These are phyloP conservation scores for Carex pumila DNA, from an alignment of 176 grass and related monocot genomes.

Conservation along the genomic window DNA sequence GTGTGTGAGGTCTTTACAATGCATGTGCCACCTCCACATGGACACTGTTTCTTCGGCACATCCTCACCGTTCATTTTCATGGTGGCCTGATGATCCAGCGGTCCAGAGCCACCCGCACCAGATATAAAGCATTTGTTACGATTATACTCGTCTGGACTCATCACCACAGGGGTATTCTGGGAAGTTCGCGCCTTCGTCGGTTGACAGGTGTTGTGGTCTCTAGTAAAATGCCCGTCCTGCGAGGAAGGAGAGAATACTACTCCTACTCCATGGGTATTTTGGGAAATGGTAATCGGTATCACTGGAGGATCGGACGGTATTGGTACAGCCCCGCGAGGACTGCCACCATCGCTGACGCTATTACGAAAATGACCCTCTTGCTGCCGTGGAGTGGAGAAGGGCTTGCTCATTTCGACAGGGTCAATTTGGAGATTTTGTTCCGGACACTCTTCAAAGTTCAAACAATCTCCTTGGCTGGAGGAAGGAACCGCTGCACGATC, in stretches of 20 bases:
- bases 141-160: background rate
- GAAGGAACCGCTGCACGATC: background rate
- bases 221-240: background rate
- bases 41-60: slow-evolving; percentile 7
- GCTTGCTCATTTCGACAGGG: background rate
- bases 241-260: background rate
- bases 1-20: slow-evolving; percentile 21
- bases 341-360: background rate
- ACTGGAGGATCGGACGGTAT: background rate
- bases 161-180: slow-evolving; percentile 2
- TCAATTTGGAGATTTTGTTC: background rate
- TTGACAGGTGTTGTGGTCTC: background rate
- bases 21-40: slow-evolving; percentile 20
- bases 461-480: background rate
- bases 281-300: background rate
- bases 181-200: background rate
- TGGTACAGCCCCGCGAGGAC: background rate
- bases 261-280: background rate
- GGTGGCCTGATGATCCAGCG: background rate
- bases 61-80: background rate
- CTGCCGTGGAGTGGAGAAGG: background rate
- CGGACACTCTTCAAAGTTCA: background rate
- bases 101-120: background rate
- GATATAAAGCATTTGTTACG: background rate
- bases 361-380: background rate